Percentiles rank a stretch among this genome's conserved stretches.
phyloP scores from a whole-genome alignment of 352 stramenopile genomes.

The Globisporangium paddicum region DNA sequence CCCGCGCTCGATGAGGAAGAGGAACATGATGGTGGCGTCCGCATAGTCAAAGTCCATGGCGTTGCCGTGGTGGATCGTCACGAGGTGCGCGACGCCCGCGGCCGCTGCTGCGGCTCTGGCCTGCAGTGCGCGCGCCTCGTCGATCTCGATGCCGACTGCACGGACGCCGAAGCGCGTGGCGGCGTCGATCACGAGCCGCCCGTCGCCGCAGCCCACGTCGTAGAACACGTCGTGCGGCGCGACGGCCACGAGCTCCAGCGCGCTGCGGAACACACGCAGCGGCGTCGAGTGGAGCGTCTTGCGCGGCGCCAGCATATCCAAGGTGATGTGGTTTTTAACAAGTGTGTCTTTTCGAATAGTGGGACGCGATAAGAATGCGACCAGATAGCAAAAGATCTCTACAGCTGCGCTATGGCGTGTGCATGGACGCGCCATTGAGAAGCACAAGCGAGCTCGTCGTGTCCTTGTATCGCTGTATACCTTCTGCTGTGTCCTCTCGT shows the following conservation, averaged over 20 bases:
- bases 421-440: too few species aligned
- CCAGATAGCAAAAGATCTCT: too few species aligned
- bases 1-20: conserved; percentile 75
- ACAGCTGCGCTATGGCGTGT: too few species aligned
- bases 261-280: conserved; percentile 46
- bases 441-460: too few species aligned
- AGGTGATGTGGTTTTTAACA: too few species aligned
- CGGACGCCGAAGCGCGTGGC: conserved; percentile 41
- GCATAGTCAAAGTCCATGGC: conserved; percentile 60
- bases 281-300: conserved; percentile 82
- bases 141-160: conserved; percentile 67
- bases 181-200: conserved; percentile 60
- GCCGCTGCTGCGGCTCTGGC: conserved; percentile 19
- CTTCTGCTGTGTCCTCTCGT: too few species aligned
- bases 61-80: conserved; percentile 64
- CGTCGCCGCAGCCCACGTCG: conserved; percentile 78
- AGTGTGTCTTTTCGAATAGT: conserved; percentile 1
- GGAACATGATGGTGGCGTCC: conserved; percentile 69
- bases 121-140: conserved; percentile 30
- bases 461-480: too few species aligned
- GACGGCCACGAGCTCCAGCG: conserved; percentile 46
- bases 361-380: too few species aligned
- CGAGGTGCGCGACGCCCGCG: conserved; percentile 38
- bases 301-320: conserved; percentile 62
- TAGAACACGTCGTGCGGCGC: conserved; percentile 48